Conservation (phyloP, 2,329 filamentous ascomycete genomes). For the Colletotrichum graminicola region DNA sequence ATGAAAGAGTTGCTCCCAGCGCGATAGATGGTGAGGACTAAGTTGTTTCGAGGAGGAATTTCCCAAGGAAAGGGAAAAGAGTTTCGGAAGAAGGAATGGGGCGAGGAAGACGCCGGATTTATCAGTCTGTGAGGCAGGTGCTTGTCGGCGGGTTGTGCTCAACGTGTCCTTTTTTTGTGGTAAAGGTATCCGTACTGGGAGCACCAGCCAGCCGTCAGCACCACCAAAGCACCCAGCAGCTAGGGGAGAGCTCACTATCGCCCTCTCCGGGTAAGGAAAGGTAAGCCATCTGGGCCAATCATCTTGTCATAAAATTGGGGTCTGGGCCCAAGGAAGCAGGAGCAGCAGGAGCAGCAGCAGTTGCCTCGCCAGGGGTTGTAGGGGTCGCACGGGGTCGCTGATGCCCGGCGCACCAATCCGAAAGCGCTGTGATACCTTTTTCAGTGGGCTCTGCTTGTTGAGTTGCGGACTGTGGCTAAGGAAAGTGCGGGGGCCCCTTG, state of each 20-base stretch:
- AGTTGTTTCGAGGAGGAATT: slow-evolving; percentile 34
- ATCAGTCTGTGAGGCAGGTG: slow-evolving; percentile 40
- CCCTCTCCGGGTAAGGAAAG: slow-evolving; percentile 22
- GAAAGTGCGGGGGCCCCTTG: slow-evolving; percentile 40
- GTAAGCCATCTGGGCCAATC: slow-evolving; percentile 13
- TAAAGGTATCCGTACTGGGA: slow-evolving; percentile 28
- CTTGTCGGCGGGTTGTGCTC: slow-evolving; percentile 34
- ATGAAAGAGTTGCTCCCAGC: slow-evolving; percentile 32
- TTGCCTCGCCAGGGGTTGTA: slow-evolving; percentile 33
- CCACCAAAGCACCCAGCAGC: slow-evolving; percentile 30
- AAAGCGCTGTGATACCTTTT: slow-evolving; percentile 31
- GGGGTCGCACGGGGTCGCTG: slow-evolving; percentile 15
- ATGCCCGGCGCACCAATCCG: slow-evolving; percentile 25
- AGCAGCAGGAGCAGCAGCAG: slow-evolving; percentile 24
- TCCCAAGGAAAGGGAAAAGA: slow-evolving; percentile 38
- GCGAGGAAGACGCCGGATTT: slow-evolving; percentile 41
- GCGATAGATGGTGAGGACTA: slow-evolving; percentile 31
- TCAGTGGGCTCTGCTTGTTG: slow-evolving; percentile 28
- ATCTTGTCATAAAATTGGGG: slow-evolving; percentile 22
- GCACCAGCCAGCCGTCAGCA: slow-evolving; percentile 8
- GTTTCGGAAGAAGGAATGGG: slow-evolving; percentile 41
- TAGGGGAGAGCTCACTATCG: slow-evolving; percentile 36
- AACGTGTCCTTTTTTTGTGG: slow-evolving; percentile 45
- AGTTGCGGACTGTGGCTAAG: slow-evolving; percentile 25
- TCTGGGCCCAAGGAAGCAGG: slow-evolving; percentile 15